phyloP scores from a whole-genome alignment of 2,329 filamentous ascomycete species.

The Teratosphaeriaceae sp. region DNA sequence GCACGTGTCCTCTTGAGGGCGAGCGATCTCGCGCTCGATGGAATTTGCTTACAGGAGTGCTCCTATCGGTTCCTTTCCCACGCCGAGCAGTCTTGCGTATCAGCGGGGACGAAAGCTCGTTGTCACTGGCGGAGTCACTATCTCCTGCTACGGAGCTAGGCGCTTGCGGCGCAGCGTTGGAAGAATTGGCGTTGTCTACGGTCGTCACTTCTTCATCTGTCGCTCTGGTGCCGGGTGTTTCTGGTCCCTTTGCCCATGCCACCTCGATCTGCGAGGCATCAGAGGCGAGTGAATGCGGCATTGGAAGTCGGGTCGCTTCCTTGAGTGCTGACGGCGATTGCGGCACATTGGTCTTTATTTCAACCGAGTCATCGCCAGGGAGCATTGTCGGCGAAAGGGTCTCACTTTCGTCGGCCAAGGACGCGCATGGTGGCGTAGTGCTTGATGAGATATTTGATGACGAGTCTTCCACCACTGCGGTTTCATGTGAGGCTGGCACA shows the following conservation, averaged over 20 bases:
- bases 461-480: neutral
- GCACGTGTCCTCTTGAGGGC: neutral
- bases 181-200: neutral
- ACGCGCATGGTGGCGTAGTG: neutral
- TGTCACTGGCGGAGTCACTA: neutral
- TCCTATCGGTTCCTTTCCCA: neutral
- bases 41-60: neutral
- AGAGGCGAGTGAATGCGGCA: neutral
- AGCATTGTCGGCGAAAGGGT: neutral
- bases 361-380: neutral
- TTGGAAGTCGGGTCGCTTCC: neutral
- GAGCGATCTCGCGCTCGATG: neutral
- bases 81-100: neutral
- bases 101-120: neutral
- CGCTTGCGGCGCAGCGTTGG: neutral
- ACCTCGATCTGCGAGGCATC: neutral
- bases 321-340: neutral
- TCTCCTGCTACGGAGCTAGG: neutral
- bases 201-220: neutral
- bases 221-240: neutral
- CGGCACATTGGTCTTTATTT: neutral
- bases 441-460: neutral
- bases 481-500: neutral
- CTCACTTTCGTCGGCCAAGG: neutral
- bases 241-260: neutral